A percentile compares a stretch with the other conserved stretches of the same genome.
phyloP scores from a whole-genome alignment of 108 stramenopile genomes.

The Hondaea fermentalgiana region DNA sequence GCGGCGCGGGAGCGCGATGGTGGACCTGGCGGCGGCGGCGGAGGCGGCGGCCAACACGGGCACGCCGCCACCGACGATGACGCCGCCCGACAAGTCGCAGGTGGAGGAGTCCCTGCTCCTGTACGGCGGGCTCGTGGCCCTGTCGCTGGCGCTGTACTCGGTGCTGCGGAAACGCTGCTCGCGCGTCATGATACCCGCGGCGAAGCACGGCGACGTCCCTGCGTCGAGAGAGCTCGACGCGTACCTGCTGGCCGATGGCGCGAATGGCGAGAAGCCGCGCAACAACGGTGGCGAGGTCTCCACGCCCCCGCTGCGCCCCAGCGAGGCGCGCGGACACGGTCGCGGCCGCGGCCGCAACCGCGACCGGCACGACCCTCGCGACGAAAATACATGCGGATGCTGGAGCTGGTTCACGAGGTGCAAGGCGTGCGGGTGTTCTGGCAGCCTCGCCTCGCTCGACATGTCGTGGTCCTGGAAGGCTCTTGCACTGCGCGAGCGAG shows the following conservation, averaged over 20 bases:
- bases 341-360: too few species aligned
- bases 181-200: background rate
- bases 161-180: background rate
- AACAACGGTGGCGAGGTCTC: too few species aligned
- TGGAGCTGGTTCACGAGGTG: background rate
- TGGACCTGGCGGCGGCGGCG: too few species aligned
- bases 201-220: background rate
- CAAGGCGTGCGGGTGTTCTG: background rate
- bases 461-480: constrained; percentile 14
- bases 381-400: background rate
- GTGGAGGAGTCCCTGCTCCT: background rate
- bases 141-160: background rate
- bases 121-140: background rate
- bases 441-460: background rate
- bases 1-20: too few species aligned
- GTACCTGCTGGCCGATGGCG: too few species aligned
- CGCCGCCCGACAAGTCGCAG: background rate
- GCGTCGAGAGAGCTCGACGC: background rate
- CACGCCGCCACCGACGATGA: background rate
- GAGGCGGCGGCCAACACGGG: too few species aligned
- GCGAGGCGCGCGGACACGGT: too few species aligned
- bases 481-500: background rate
- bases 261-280: too few species aligned
- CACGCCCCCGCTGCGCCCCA: too few species aligned
- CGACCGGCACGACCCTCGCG: too few species aligned